Evolutionary conservation across 148 eudicot species (phyloP).

Genomic region (Agrostemma githago): DNA sequence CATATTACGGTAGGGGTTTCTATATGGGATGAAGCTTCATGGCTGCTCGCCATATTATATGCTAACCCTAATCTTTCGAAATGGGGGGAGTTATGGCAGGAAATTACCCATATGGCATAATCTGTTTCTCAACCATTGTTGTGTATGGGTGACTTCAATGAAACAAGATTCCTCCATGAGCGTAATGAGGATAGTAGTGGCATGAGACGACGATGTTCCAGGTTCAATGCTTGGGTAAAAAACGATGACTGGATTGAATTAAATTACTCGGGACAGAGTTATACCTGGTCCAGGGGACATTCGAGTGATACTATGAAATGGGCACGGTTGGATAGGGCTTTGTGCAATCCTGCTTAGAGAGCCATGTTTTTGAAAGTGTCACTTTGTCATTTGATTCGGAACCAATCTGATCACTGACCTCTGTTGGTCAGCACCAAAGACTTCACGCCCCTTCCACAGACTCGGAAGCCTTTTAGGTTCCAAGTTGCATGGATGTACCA

Average conservation of each 20-base stretch:
- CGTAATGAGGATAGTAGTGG: not conserved
- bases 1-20: too few relatives aligned
- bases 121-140: too few relatives aligned
- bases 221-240: not conserved
- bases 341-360: not conserved
- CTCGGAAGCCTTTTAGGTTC: not conserved
- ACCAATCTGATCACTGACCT: not conserved
- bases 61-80: too few relatives aligned
- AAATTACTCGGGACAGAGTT: not conserved
- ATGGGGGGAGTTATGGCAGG: too few relatives aligned
- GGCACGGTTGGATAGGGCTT: not conserved
- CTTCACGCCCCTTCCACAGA: not conserved
- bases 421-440: not conserved
- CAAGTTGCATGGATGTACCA: conserved; percentile 1
- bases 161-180: not conserved
- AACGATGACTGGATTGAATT: not conserved
- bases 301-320: not conserved
- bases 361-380: not conserved
- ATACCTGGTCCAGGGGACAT: not conserved
- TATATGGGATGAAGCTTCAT: too few relatives aligned
- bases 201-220: not conserved
- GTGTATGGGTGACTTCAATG: too few relatives aligned
- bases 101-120: too few relatives aligned
- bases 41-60: too few relatives aligned
- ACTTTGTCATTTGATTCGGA: not conserved